phyloP scores from a whole-genome alignment of 441 rosid genomes.

The Viola pubescens region DNA sequence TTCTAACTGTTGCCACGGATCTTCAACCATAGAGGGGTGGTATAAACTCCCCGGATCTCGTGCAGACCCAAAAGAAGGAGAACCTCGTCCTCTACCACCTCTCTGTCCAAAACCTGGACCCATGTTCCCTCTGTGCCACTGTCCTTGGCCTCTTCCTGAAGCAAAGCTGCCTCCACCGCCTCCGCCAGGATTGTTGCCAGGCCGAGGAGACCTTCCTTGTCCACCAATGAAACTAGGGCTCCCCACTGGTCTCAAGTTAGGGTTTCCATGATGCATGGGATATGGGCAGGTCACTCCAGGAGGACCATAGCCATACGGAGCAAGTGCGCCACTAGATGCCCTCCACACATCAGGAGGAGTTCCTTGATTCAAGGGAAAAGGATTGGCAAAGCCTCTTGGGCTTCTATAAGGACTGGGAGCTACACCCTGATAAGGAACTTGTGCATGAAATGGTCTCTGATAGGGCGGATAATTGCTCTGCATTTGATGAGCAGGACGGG shows the following conservation, averaged over 20 bases:
- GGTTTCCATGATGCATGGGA: slow-evolving; percentile 20
- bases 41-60: slow-evolving; percentile 36
- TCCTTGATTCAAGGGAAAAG: slow-evolving; percentile 37
- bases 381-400: slow-evolving; percentile 23
- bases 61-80: slow-evolving; percentile 20
- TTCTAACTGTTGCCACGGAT: slow-evolving; percentile 61
- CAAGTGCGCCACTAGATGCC: slow-evolving; percentile 16
- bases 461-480: slow-evolving; percentile 23
- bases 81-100: slow-evolving; percentile 39
- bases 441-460: slow-evolving; percentile 33
- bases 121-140: slow-evolving; percentile 25
- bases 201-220: slow-evolving; percentile 28
- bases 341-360: slow-evolving; percentile 23
- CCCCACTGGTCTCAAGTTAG: slow-evolving; percentile 24
- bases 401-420: slow-evolving; percentile 18
- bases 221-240: slow-evolving; percentile 25
- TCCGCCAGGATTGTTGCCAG: slow-evolving; percentile 21
- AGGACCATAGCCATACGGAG: slow-evolving; percentile 1
- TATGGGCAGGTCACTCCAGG: slow-evolving; percentile 8
- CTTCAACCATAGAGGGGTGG: slow-evolving; percentile 56
- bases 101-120: slow-evolving; percentile 29
- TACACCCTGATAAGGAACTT: slow-evolving; percentile 24
- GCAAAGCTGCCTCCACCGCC: slow-evolving; percentile 23
- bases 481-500: slow-evolving; percentile 30
- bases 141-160: slow-evolving; percentile 43